A percentile compares a stretch with the other conserved stretches of the same genome.
Conservation (phyloP, 2,329 filamentous ascomycete species). For the Pseudocercospora cruenta region DNA sequence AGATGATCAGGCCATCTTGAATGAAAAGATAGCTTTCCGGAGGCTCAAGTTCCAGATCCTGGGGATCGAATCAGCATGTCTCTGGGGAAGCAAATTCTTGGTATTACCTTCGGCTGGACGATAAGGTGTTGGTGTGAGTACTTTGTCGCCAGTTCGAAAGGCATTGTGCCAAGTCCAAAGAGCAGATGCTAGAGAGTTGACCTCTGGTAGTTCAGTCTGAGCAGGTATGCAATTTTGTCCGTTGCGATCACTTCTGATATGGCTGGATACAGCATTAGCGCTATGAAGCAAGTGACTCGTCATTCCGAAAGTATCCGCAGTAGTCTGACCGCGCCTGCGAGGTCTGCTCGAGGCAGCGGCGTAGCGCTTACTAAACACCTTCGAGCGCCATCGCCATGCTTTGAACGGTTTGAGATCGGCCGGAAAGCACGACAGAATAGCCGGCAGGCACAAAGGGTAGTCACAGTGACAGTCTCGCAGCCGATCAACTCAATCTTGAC, state of each 20-base stretch:
- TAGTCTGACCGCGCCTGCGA: not conserved
- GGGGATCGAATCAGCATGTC: conserved; percentile 26
- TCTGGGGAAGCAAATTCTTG: not conserved
- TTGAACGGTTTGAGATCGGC: not conserved
- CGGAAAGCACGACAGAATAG: not conserved
- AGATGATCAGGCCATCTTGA: conserved; percentile 46
- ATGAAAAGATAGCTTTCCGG: conserved; percentile 47
- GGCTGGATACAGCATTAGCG: not conserved
- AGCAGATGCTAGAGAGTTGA: not conserved
- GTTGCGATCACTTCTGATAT: not conserved
- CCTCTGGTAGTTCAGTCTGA: not conserved
- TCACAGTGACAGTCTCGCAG: not conserved
- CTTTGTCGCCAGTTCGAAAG: conserved; percentile 20
- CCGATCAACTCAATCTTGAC: no score
- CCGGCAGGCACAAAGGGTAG: not conserved
- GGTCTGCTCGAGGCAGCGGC: not conserved
- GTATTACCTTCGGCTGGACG: conserved; percentile 47
- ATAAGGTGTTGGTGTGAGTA: conserved; percentile 46
- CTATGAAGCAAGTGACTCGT: not conserved
- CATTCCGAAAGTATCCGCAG: not conserved
- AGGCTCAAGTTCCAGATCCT: conserved; percentile 45
- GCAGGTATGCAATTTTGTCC: not conserved
- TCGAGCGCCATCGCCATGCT: not conserved
- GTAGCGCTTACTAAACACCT: not conserved
- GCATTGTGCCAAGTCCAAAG: conserved; percentile 10